Evolutionary conservation across 73 alveolate species (phyloP), one percentile per base, ranked within the genome.

Genomic region (Diophrys appendiculata): DNA sequence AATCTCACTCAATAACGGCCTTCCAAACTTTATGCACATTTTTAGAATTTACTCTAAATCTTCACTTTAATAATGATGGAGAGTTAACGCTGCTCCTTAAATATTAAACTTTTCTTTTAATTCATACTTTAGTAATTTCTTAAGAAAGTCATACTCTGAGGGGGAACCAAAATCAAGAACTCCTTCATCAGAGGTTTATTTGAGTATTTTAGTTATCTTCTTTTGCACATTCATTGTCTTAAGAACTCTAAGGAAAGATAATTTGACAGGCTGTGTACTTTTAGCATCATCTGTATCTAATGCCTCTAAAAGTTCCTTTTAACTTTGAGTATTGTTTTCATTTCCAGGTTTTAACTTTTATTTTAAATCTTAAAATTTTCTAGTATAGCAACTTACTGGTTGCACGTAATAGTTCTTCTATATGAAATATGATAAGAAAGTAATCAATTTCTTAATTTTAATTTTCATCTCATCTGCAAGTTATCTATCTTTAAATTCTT

Each of bases 1-100:
- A n/a, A 65, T 64, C 35, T 79, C 88, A 18, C 81, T 80, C 11
- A 79, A 32, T 25, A 18, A 69, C 25, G 88, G 75, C 64, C 52
- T 68, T 18, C 75, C 77, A 32, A 29, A 2, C 29, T 23, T 28
- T 24, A 79, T 53, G 52, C 88, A 29, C 25, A 2, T 43, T 43
- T 43, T 11, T 5, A 43, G 18, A 11, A 43, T 43, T 18, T 43
- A 32, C 69, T 72, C 2, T 8, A 25, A 3, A 14, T 28, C 72
- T 5, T 72, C 82, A 24, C 27, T 64, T 64, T 64, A 11, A 24
- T 27, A 64, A 11, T 27, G 35, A 24, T 8, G 3, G 29, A 5
- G 29, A n/a, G 73, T 64, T 8, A 24, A 11, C 73, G 5, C 60
- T 43, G 60, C 5, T 43, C 23, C 65, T 18, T 14, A 18, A 18